These are phyloP conservation scores for Hypholoma fasciculare DNA, from an alignment of 768 basidiomycete species.

Conservation along the genomic window DNA sequence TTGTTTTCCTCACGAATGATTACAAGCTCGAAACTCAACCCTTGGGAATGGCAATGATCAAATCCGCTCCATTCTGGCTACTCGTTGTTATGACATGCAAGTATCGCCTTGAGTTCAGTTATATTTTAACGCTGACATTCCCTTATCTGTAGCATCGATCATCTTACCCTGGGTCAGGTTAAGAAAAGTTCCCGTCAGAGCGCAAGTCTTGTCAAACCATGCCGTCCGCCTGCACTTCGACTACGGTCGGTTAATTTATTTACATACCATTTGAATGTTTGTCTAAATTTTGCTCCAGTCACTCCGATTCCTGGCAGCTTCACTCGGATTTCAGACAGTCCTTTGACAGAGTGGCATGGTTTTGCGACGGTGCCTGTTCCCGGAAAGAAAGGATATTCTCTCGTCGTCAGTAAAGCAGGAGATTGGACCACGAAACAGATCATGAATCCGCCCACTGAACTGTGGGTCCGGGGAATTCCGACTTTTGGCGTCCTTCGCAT, in stretches of 20 bases:
- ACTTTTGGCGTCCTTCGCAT: slow-evolving; percentile 56
- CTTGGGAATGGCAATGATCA: slow-evolving; percentile 43
- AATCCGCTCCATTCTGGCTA: slow-evolving; percentile 55
- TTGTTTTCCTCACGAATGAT: slow-evolving; percentile 53
- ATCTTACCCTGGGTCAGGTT: slow-evolving; percentile 62
- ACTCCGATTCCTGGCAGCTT: slow-evolving; percentile 48
- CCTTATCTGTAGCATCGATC: slow-evolving; percentile 38
- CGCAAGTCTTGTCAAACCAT: slow-evolving; percentile 55
- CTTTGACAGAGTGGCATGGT: slow-evolving; percentile 58
- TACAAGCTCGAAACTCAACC: slow-evolving; percentile 37
- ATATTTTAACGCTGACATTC: neutral
- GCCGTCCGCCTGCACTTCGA: slow-evolving; percentile 61
- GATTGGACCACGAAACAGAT: slow-evolving; percentile 62
- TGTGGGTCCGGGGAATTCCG: slow-evolving; percentile 62
- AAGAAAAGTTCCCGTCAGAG: slow-evolving; percentile 52
- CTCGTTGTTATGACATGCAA: slow-evolving; percentile 48
- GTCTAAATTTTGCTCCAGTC: slow-evolving; percentile 22
- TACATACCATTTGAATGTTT: neutral
- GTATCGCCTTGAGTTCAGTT: neutral
- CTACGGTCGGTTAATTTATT: slow-evolving; percentile 39
- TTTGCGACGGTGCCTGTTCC: slow-evolving; percentile 56
- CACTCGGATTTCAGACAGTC: slow-evolving; percentile 44
- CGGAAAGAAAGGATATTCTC: slow-evolving; percentile 49
- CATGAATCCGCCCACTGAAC: slow-evolving; percentile 46
- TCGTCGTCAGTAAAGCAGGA: slow-evolving; percentile 57